Percentiles rank a stretch among this genome's conserved stretches.
These are phyloP conservation scores for Crucibulum parvulum DNA, from an alignment of 1,284 basidiomycete species.

Conservation along the genomic window DNA sequence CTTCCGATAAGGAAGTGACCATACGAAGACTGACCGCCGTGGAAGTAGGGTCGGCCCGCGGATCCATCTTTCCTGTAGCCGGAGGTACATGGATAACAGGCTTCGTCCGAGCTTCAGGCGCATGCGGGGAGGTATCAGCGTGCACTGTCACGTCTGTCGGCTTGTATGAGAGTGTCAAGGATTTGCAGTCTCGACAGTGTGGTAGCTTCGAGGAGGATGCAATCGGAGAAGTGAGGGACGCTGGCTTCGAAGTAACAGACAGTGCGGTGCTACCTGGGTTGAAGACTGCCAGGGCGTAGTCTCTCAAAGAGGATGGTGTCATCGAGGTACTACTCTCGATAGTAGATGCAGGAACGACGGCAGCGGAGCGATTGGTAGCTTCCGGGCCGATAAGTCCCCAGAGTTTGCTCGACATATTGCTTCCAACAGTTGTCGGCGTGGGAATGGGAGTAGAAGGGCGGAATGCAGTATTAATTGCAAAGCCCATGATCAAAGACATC, in stretches of 20 bases:
- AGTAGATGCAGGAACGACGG: conserved; percentile 36
- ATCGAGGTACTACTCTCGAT: conserved; percentile 35
- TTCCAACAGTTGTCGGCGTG: conserved; percentile 36
- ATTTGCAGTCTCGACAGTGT: conserved; percentile 7
- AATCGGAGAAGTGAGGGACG: background rate
- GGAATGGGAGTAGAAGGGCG: conserved; percentile 41
- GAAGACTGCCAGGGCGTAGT: conserved; percentile 63
- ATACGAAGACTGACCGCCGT: conserved; percentile 46
- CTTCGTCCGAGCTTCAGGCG: conserved; percentile 18
- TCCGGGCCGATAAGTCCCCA: conserved; percentile 39
- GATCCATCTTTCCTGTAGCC: background rate
- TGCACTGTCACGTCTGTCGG: conserved; percentile 27
- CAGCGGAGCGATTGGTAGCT: conserved; percentile 41
- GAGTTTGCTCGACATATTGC: conserved; percentile 35
- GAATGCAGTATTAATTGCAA: conserved; percentile 62
- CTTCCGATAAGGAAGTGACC: conserved; percentile 55
- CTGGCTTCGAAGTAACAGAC: conserved; percentile 34
- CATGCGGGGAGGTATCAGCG: conserved; percentile 22
- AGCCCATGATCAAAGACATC: conserved; percentile 70
- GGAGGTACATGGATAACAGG: conserved; percentile 6
- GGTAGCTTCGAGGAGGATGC: background rate
- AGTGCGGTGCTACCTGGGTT: conserved; percentile 50
- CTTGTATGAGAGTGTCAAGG: conserved; percentile 13
- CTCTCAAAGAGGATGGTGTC: conserved; percentile 55
- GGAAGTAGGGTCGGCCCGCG: conserved; percentile 17